phyloP scores from a whole-genome alignment of 768 basidiomycete species.

The Suillus ampliporus region DNA sequence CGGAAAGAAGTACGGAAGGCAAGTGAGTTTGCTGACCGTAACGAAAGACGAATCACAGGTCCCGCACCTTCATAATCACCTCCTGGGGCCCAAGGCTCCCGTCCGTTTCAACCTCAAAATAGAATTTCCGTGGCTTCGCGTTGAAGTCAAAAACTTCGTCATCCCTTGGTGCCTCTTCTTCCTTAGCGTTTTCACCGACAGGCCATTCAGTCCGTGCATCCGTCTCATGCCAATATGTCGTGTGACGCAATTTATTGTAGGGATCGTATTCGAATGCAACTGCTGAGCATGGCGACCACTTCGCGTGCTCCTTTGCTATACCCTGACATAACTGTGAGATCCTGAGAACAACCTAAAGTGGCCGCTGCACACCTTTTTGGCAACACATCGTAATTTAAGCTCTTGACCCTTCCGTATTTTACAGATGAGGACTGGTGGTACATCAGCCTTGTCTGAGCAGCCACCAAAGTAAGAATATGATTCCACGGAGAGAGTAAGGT shows the following conservation, averaged over 20 bases:
- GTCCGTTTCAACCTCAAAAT: constrained; percentile 93
- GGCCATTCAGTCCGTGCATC: constrained; percentile 91
- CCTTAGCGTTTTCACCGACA: constrained; percentile 80
- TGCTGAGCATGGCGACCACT: constrained; percentile 97
- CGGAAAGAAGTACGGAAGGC: neutral
- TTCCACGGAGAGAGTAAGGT: constrained; percentile 17
- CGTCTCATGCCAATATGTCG: constrained; percentile 91
- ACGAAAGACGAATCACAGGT: neutral
- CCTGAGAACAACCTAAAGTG: neutral
- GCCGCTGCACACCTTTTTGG: constrained; percentile 78
- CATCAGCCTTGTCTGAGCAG: constrained; percentile 59
- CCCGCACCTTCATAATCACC: constrained; percentile 79
- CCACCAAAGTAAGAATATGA: constrained; percentile 14
- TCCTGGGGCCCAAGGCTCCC: constrained; percentile 90
- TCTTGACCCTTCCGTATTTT: constrained; percentile 96
- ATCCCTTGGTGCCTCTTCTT: constrained; percentile 82
- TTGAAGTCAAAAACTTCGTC: constrained; percentile 87
- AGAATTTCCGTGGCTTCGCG: constrained; percentile 89
- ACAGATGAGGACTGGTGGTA: constrained; percentile 80
- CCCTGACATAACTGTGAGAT: constrained; percentile 58
- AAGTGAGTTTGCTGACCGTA: neutral
- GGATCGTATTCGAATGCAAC: constrained; percentile 98
- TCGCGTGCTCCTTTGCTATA: constrained; percentile 97
- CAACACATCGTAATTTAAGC: constrained; percentile 81
- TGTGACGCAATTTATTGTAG: constrained; percentile 95